A percentile compares a stretch with the other conserved stretches of the same genome.
Conservation (phyloP, 1,284 basidiomycete species). For the Fomitopsis pinicola region DNA sequence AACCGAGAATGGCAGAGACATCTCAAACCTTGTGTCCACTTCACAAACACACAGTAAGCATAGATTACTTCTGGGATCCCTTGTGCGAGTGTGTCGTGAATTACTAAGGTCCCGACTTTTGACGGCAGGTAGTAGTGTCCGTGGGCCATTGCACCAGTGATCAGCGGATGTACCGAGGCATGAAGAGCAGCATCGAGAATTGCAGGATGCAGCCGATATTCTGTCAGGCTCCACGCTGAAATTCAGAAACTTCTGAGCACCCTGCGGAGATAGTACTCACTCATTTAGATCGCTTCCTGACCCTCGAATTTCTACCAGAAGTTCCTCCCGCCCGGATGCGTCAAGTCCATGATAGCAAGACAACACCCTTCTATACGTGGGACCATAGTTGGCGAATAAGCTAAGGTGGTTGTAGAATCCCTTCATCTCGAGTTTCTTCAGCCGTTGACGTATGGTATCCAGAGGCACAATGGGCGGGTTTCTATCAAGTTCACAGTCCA, state of each 20-base stretch:
- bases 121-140: conserved; percentile 30
- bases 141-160: conserved; percentile 20
- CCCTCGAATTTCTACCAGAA: conserved; percentile 8
- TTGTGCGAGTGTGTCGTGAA: conserved; percentile 14
- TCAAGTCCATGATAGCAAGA: not conserved
- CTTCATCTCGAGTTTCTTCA: not conserved
- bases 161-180: conserved; percentile 20
- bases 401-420: conserved; percentile 7
- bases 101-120: conserved; percentile 11
- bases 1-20: no score
- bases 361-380: conserved; percentile 3
- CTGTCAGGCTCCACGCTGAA: not conserved
- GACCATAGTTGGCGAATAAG: conserved; percentile 8
- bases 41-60: conserved; percentile 12
- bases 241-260: not conserved
- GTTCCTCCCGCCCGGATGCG: conserved; percentile 2
- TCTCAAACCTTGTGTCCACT: conserved; percentile 23
- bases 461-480: not conserved
- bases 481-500: not conserved
- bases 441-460: not conserved
- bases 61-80: conserved; percentile 11
- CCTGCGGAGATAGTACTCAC: not conserved
- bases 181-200: conserved; percentile 35
- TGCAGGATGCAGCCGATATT: conserved; percentile 33
- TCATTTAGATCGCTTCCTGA: not conserved